Evolutionary conservation across 1,284 basidiomycete genomes (phyloP), one percentile per base, ranked within the genome.

Genomic region (Cryptococcus neoformans): DNA sequence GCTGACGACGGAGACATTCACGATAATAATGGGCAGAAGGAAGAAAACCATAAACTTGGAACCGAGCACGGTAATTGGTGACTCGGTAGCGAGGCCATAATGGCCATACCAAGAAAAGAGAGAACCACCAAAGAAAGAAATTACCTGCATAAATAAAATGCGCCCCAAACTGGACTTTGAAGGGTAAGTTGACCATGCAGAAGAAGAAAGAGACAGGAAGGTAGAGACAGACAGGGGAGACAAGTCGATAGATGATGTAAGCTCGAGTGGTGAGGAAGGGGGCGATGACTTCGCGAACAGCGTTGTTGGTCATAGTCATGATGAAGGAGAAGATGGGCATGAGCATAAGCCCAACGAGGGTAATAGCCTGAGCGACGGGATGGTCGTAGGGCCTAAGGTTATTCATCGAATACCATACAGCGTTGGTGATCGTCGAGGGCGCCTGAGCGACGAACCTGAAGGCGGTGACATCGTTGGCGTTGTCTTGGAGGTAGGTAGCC

Each of bases 41-140:
- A 70, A 74, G 63, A 75, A 78, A 11, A 69, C 61, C 10, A 73
- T 65, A 52, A 78, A 78, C 41, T 66, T 67, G 2, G 73, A 70
- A 1, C 70, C 69, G 35, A 79, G 36, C 42, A 78, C 51, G 2
- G 76, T 77, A 56, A 78, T 71, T 2, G 65, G 60, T 51, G 74
- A 74, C 56, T 90, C 88, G 4, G 88, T 74, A 0, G 84, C 83
- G 14, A 87, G 73, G 1, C 87, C 68, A 5, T 74, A 1, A 58
- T 14, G 8, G 61, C 62, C 72, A 72, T 74, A 44, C 68, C 68
- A 37, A 83, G 81, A 81, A 89, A 54, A 84, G 83, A 59, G 87
- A 75, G 83, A 87, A 86, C 85, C 87, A 89, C 77, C 87, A 88
- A 28, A 89, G 76, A 60, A 89, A 76, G 73, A 89, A 89, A 0